Evolutionary conservation across 2,329 filamentous ascomycete species (phyloP), one percentile per base, ranked within the genome.

Genomic region (Talaromyces sp.): DNA sequence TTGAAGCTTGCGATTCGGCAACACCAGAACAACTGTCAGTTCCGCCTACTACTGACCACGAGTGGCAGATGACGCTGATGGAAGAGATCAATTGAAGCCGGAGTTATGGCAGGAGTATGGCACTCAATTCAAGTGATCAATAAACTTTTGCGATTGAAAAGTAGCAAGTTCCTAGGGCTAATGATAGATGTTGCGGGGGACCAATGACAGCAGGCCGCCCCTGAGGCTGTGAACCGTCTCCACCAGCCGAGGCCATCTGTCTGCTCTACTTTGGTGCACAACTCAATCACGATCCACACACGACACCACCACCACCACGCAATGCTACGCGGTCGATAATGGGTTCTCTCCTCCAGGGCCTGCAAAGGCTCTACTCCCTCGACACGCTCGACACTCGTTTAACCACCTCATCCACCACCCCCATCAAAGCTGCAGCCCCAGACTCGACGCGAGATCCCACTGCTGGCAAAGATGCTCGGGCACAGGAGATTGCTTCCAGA

Each of bases 331-430:
- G 31, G 37, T 57, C 35, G 33, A 75, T 72, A 66, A 76, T 73
- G 67, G 81, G 81, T 79, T 79, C 77, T 70, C 70, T 77, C 61
- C 70, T 83, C 60, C 72, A 75, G 64, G 81, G 78, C 72, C 68
- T 85, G 61, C 78, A 79, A 69, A 80, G 80, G 66, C 76, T 88
- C 21, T 88, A 87, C 74, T 85, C 85, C 62, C 81, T 88, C 62
- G 85, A 88, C 69, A 89, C 86, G 23, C 83, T 90, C 68, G 88
- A 91, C 75, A 88, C 86, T 61, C 85, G 88, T 66, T 88, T 96
- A 75, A 88, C 88, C 31, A 88, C 83, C 59, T 83, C 91, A 11
- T 86, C 92, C 35, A 85, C 83, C 28, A 86, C 86, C 23, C 86
- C 92, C 39, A 88, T 89, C 75, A 83, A 83, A 70, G 77, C 82